Conservation (phyloP, 2,329 filamentous ascomycete genomes). For the Ustilaginoidea virens region DNA sequence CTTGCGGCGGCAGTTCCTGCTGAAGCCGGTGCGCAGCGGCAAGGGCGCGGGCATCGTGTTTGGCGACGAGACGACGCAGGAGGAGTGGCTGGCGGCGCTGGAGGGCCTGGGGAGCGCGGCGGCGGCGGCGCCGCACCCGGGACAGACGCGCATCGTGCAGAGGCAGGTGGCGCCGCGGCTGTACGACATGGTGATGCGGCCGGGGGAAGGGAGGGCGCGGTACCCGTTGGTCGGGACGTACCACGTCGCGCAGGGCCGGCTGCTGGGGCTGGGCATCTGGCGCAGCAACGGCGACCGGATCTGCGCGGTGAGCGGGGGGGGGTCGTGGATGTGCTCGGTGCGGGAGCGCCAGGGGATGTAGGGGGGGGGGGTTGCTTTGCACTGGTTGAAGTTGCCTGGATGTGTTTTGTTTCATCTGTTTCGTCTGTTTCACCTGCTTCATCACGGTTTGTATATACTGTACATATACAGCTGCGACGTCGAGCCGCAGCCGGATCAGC, state of each 20-base stretch:
- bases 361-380: too few relatives aligned
- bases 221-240: conserved; percentile 20
- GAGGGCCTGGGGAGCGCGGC: background rate
- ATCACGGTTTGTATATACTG: too few relatives aligned
- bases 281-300: conserved; percentile 14
- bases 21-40: conserved; percentile 23
- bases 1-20: conserved; percentile 16
- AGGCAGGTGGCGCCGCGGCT: conserved; percentile 12
- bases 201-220: conserved; percentile 8
- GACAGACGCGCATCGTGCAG: conserved; percentile 13
- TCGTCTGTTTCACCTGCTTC: too few relatives aligned
- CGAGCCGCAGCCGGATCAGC: too few relatives aligned
- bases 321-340: conserved; percentile 19
- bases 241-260: conserved; percentile 12
- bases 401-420: too few relatives aligned
- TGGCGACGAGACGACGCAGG: conserved; percentile 16
- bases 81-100: conserved; percentile 15
- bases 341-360: too few relatives aligned
- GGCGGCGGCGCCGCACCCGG: background rate
- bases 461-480: too few relatives aligned
- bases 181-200: conserved; percentile 17
- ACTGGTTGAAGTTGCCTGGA: too few relatives aligned
- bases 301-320: conserved; percentile 15
- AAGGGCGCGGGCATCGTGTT: conserved; percentile 25
- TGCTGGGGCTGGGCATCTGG: conserved; percentile 17